These are phyloP conservation scores for Trichoderma atroviride DNA, from an alignment of 2,329 filamentous ascomycete genomes.

Conservation along the genomic window DNA sequence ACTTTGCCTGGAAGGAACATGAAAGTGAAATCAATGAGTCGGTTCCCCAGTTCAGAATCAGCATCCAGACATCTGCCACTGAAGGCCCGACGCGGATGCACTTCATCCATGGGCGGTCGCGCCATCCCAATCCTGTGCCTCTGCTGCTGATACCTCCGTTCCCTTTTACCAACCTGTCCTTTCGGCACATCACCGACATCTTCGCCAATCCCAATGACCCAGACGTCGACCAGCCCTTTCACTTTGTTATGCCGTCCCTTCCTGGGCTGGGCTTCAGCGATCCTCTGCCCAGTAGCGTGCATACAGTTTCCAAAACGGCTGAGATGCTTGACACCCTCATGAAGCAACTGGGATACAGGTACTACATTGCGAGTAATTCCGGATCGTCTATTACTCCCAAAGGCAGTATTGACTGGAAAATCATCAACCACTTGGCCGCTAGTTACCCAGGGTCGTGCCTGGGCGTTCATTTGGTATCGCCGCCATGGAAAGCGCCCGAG, in stretches of 20 bases:
- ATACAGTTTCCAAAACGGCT: conserved; percentile 57
- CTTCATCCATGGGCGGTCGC: conserved; percentile 64
- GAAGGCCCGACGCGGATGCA: conserved; percentile 58
- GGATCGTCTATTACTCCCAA: conserved; percentile 51
- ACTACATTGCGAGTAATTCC: conserved; percentile 60
- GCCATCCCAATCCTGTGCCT: conserved; percentile 58
- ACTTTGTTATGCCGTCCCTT: conserved; percentile 67
- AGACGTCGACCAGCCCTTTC: conserved; percentile 56
- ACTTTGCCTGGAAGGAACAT: conserved; percentile 65
- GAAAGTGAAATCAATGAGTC: conserved; percentile 60
- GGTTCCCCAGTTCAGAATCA: conserved; percentile 67
- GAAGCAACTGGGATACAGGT: conserved; percentile 59
- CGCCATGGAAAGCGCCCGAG: conserved; percentile 55
- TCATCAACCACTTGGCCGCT: conserved; percentile 53
- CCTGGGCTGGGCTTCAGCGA: conserved; percentile 71
- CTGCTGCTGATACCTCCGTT: conserved; percentile 68
- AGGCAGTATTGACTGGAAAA: conserved; percentile 55
- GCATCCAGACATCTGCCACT: conserved; percentile 47
- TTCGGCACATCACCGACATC: conserved; percentile 57
- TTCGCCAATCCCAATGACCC: conserved; percentile 57
- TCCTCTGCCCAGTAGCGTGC: conserved; percentile 53
- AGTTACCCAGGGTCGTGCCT: conserved; percentile 54
- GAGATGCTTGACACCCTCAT: conserved; percentile 62
- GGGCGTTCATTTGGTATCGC: conserved; percentile 63
- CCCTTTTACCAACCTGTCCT: conserved; percentile 64